Evolutionary conservation across 2,329 filamentous ascomycete species (phyloP).

Genomic region (Pestalotiopsis sp.): DNA sequence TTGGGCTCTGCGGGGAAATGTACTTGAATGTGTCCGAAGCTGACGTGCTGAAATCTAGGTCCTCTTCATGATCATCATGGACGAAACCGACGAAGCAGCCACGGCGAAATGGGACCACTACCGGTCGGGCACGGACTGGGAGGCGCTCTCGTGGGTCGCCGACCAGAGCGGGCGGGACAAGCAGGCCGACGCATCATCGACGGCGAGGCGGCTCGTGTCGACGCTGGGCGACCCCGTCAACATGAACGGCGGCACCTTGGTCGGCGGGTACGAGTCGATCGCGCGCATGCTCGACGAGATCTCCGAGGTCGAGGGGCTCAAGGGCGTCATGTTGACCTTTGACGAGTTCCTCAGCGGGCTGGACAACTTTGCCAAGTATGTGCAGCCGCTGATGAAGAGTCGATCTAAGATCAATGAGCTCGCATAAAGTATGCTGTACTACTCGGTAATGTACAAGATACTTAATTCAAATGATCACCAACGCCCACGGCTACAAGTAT

Average conservation of each 20-base stretch:
- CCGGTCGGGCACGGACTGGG: conserved; percentile 14
- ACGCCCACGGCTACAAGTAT: background rate
- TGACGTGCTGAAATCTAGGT: conserved; percentile 1
- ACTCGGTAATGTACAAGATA: background rate
- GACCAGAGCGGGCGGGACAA: conserved; percentile 15
- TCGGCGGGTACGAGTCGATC: conserved; percentile 12
- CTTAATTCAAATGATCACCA: background rate
- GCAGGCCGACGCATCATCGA: conserved; percentile 10
- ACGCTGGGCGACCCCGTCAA: conserved; percentile 13
- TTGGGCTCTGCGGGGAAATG: background rate
- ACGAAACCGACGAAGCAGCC: conserved; percentile 16
- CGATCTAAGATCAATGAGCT: conserved; percentile 12
- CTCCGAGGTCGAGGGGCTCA: conserved; percentile 14
- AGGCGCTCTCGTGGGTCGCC: conserved; percentile 15
- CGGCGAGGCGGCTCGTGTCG: conserved; percentile 12
- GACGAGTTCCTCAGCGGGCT: conserved; percentile 15
- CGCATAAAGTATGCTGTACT: background rate
- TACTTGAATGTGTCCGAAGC: background rate
- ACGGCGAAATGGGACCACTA: conserved; percentile 14
- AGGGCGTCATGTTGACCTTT: conserved; percentile 15
- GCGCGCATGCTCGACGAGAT: conserved; percentile 15
- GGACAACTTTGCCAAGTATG: conserved; percentile 13
- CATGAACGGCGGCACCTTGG: conserved; percentile 16
- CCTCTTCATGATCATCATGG: conserved; percentile 14
- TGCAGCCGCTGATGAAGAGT: conserved; percentile 16